Evolutionary conservation across 148 eudicot species (phyloP), one percentile per base, ranked within the genome.

Genomic region (Vaccinium macrocarpon): DNA sequence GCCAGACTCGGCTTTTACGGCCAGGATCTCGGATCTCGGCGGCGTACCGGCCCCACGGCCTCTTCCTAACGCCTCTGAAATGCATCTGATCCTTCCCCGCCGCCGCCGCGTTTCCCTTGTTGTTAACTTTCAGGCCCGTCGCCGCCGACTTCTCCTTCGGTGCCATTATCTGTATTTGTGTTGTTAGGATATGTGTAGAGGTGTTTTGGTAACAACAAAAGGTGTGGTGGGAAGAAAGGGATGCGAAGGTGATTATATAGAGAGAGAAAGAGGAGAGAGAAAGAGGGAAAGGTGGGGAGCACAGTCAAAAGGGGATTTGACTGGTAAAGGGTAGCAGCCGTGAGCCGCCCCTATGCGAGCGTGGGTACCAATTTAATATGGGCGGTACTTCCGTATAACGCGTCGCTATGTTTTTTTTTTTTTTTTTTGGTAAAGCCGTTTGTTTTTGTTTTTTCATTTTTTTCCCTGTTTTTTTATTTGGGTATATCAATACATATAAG

Each of bases 41-140:
- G 3, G 97, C 97, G 84, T 91, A 92, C 4, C 95, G 64, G 0
- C 97, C 95, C 97, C 94, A 91, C 8, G 97, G 95, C 80, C 95
- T 21, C 90, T 91, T 94, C 19, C 98, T 23, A 0, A 94, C 98
- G 0, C 98, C 98, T 27, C 98, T 29, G 27, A 83, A 94, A 79
- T 89, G 95, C 68, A 82, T 52, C 84, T 91, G 73, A 32, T 68
- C 73, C 73, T 68, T 68, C 42, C 42, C 73, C 15, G 3, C 6
- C 73, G 73, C 70, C 13, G 29, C 73, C 38, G 61, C 6, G 72
- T 66, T 64, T 15, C 72, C 94, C 52, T 82, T 87, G 38, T 27
- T 55, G 32, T 48, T 49, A 0, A 6, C 78, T 21, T 27, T 57
- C 27, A 42, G 18, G 19, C 38, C 73, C 42, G 27, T 68, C 73